These are phyloP conservation scores for Rhexocercosporidium sp. DNA, from an alignment of 2,329 filamentous ascomycete genomes.

Conservation along the genomic window DNA sequence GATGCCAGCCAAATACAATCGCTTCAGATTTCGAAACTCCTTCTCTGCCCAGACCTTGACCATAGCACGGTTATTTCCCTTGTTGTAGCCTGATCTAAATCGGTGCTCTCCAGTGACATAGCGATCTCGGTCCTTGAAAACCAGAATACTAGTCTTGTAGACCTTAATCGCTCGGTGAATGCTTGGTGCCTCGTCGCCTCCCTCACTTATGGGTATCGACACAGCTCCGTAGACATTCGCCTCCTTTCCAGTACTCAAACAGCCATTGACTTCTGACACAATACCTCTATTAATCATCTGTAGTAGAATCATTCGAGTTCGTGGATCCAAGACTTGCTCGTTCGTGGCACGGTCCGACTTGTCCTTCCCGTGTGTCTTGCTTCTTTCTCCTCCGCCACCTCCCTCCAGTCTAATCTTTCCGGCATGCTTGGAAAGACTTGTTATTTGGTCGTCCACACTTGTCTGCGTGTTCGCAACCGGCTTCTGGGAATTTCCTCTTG, in stretches of 20 bases:
- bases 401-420: slow-evolving; percentile 82
- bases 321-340: slow-evolving; percentile 92
- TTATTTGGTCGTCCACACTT: slow-evolving; percentile 85
- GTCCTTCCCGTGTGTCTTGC: slow-evolving; percentile 70
- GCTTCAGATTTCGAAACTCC: slow-evolving; percentile 90
- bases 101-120: slow-evolving; percentile 95
- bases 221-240: slow-evolving; percentile 97
- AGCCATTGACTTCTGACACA: slow-evolving; percentile 91
- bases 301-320: slow-evolving; percentile 92
- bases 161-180: slow-evolving; percentile 92
- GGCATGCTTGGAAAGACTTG: slow-evolving; percentile 82
- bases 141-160: slow-evolving; percentile 97
- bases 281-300: slow-evolving; percentile 94
- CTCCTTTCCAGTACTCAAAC: slow-evolving; percentile 95
- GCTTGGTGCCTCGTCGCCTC: slow-evolving; percentile 53
- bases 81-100: slow-evolving; percentile 90
- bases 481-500: slow-evolving; percentile 78
- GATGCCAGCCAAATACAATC: slow-evolving; percentile 83
- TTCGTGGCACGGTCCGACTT: slow-evolving; percentile 92
- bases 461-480: slow-evolving; percentile 80
- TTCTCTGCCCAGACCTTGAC: slow-evolving; percentile 99
- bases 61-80: slow-evolving; percentile 94
- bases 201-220: slow-evolving; percentile 59
- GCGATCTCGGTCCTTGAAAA: slow-evolving; percentile 96
- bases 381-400: slow-evolving; percentile 57